Evolutionary conservation across 2,329 filamentous ascomycete genomes (phyloP).

Genomic region (Coniochaeta prunicola): DNA sequence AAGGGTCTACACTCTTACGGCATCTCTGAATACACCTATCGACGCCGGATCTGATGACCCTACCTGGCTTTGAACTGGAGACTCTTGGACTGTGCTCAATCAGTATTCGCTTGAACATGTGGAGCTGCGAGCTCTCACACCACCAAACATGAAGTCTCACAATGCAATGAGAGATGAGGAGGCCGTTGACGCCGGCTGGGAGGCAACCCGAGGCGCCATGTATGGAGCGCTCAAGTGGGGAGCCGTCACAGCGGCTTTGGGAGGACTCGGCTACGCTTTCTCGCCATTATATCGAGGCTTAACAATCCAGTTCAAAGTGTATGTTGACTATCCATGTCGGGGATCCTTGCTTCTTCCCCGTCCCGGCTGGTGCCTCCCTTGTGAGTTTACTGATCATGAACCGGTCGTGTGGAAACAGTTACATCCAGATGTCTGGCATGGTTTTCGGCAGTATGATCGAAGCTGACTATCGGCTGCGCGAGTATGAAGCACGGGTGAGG

Average conservation of each 20-base stretch:
- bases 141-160: constrained; percentile 25
- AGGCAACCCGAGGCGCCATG: constrained; percentile 60
- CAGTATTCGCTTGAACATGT: not conserved
- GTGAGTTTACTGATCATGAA: not conserved
- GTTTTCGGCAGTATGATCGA: constrained; percentile 71
- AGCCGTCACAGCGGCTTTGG: constrained; percentile 53
- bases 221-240: constrained; percentile 69
- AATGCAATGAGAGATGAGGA: constrained; percentile 58
- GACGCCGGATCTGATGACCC: not conserved
- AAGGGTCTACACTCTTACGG: not conserved
- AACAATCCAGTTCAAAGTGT: constrained; percentile 74
- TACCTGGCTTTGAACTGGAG: not conserved
- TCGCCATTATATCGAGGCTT: constrained; percentile 67
- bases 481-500: constrained; percentile 59
- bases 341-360: not conserved
- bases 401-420: constrained; percentile 38
- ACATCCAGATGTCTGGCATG: constrained; percentile 81
- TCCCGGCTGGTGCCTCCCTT: not conserved
- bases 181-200: constrained; percentile 62
- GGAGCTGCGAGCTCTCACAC: constrained; percentile 6
- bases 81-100: not conserved
- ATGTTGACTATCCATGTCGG: constrained; percentile 22
- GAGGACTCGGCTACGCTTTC: constrained; percentile 52
- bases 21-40: not conserved
- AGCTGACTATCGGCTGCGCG: constrained; percentile 60